A percentile compares a stretch with the other conserved stretches of the same genome.
These are phyloP conservation scores for Steccherinum ochraceum DNA, from an alignment of 768 basidiomycete genomes.

Conservation along the genomic window DNA sequence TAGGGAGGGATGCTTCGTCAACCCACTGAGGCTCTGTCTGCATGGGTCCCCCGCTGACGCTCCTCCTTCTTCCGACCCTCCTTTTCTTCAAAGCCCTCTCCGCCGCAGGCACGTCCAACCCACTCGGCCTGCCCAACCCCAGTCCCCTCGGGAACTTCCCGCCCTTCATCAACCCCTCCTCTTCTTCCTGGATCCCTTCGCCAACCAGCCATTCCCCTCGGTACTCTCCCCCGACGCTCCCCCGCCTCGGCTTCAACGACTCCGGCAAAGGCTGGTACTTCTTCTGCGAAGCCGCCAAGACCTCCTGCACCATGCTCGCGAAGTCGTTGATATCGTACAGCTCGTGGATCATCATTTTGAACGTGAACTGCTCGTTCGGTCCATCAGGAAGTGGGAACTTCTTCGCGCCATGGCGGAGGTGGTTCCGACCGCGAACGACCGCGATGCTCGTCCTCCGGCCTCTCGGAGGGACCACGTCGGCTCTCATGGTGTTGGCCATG, in stretches of 20 bases:
- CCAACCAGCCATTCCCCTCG: not conserved
- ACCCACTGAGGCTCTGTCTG: not conserved
- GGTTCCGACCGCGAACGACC: not conserved
- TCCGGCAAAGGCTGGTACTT: not conserved
- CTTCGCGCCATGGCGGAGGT: not conserved
- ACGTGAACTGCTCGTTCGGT: conserved; percentile 38
- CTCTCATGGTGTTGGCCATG: not conserved
- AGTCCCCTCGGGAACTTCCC: not conserved
- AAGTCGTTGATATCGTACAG: conserved; percentile 57
- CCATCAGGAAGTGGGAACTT: not conserved
- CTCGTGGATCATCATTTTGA: conserved; percentile 63
- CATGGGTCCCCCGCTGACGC: not conserved
- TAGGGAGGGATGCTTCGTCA: not conserved
- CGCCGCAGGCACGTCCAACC: not conserved
- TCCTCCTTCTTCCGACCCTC: not conserved
- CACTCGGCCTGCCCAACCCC: not conserved
- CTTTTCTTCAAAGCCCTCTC: conserved; percentile 1
- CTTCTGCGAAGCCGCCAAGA: conserved; percentile 9
- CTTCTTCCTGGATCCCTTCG: not conserved
- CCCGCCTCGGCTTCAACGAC: not conserved
- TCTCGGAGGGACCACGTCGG: not conserved
- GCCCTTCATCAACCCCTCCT: not conserved
- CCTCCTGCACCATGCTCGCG: conserved; percentile 26
- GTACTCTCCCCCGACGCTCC: not conserved
- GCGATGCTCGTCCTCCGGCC: not conserved